Evolutionary conservation across 75 land plant genomes (phyloP).

Genomic region (Selaginella tamariscina): DNA sequence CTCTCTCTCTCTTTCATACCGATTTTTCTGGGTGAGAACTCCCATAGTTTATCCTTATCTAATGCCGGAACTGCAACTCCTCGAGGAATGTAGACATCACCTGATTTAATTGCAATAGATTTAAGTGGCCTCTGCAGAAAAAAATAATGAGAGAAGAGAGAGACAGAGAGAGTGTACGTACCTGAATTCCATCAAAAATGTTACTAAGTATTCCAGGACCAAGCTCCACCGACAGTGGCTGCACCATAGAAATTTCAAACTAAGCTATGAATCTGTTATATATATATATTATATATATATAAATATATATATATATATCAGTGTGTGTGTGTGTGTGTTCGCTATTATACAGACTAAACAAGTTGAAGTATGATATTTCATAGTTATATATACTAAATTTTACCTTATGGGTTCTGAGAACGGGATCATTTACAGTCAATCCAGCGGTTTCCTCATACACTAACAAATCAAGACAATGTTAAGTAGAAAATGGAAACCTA

Average conservation of each 20-base stretch:
- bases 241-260: slow-evolving; percentile 12
- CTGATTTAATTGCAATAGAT: slow-evolving; percentile 78
- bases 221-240: slow-evolving; percentile 97
- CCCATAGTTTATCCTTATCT: slow-evolving; percentile 81
- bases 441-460: slow-evolving; percentile 99
- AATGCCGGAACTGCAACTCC: slow-evolving; percentile 98
- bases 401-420: slow-evolving; percentile 90
- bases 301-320: too few species aligned
- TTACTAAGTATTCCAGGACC: slow-evolving; percentile 99
- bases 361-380: too few species aligned
- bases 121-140: slow-evolving; percentile 75
- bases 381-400: not conserved
- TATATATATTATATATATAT: too few species aligned
- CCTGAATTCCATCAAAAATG: slow-evolving; percentile 99
- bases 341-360: too few species aligned
- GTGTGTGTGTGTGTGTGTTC: too few species aligned
- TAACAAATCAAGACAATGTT: slow-evolving; percentile 15
- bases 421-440: slow-evolving; percentile 94
- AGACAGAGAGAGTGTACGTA: slow-evolving; percentile 14
- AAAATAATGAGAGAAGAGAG: not conserved
- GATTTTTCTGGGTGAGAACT: slow-evolving; percentile 72
- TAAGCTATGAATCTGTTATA: too few species aligned
- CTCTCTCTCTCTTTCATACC: too few species aligned
- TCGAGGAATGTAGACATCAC: slow-evolving; percentile 98
- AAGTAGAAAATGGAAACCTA: not conserved